Conservation (phyloP, 805 yeast species). For the Pichia kluyveri region DNA sequence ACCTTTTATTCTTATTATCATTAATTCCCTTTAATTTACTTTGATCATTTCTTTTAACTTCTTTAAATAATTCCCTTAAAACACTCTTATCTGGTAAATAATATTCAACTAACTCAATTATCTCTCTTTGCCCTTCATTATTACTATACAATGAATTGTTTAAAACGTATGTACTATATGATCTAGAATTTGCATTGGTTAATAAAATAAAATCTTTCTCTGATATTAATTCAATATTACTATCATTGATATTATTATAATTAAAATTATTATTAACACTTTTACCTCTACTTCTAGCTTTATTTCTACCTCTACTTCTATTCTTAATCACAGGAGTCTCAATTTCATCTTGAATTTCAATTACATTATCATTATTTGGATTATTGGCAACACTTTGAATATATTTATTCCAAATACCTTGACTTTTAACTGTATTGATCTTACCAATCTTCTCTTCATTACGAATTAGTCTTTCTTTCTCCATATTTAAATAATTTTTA, state of each 20-base stretch:
- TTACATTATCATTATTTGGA: not conserved
- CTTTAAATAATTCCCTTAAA: constrained; percentile 6
- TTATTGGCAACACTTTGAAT: not conserved
- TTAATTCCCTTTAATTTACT: not conserved
- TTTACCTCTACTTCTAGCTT: not conserved
- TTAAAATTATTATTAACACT: not conserved
- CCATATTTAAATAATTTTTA: constrained; percentile 22
- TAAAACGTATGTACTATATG: constrained; percentile 17
- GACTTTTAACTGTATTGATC: constrained; percentile 3
- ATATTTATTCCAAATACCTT: constrained; percentile 6
- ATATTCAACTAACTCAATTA: constrained; percentile 11
- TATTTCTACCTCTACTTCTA: too few relatives aligned
- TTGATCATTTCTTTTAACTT: constrained; percentile 6
- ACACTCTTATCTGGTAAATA: constrained; percentile 9
- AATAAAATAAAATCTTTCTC: constrained; percentile 25
- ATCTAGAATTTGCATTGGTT: constrained; percentile 20
- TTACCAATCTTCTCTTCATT: constrained; percentile 14
- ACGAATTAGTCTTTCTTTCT: constrained; percentile 19
- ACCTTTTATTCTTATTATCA: not conserved
- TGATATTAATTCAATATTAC: not conserved
- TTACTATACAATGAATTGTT: constrained; percentile 15
- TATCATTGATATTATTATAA: not conserved
- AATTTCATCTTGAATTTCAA: too few relatives aligned
- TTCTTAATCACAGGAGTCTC: too few relatives aligned
- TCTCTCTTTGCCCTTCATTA: constrained; percentile 14